phyloP scores from a whole-genome alignment of 495 filamentous ascomycete species.

The Rostrohypoxylon terebratum region DNA sequence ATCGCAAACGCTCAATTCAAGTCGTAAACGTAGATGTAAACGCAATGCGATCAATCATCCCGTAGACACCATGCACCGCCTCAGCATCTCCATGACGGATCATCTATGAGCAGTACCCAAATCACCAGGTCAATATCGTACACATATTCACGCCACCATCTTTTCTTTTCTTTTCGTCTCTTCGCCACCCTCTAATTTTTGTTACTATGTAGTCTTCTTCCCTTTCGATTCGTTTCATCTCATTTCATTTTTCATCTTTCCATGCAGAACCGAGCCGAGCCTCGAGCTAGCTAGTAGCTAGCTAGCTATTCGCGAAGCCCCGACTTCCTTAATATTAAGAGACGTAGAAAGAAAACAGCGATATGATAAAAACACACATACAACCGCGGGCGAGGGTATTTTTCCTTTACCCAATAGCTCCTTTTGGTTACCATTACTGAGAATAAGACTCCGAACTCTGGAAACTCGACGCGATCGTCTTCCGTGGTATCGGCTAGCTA shows the following conservation, averaged over 20 bases:
- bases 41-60: background rate
- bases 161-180: background rate
- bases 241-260: background rate
- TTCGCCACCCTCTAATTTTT: slow-evolving; percentile 5
- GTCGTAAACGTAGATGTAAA: too few relatives aligned
- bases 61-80: background rate
- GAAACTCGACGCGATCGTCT: background rate
- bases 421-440: background rate
- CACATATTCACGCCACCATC: background rate
- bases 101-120: slow-evolving; percentile 11
- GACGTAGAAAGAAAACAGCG: background rate
- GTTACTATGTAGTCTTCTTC: background rate
- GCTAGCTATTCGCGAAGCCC: background rate
- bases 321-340: background rate
- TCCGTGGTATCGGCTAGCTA: background rate
- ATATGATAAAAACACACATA: background rate
- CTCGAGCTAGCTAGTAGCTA: too few relatives aligned
- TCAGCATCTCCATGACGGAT: slow-evolving; percentile 11
- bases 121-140: background rate
- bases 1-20: too few relatives aligned
- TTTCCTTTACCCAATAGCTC: slow-evolving; percentile 8
- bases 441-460: background rate
- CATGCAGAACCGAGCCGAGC: background rate
- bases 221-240: background rate
- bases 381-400: slow-evolving; percentile 16